A percentile compares a stretch with the other conserved stretches of the same genome.
phyloP scores from a whole-genome alignment of 2,329 filamentous ascomycete species.

The Xylariaceae sp. region DNA sequence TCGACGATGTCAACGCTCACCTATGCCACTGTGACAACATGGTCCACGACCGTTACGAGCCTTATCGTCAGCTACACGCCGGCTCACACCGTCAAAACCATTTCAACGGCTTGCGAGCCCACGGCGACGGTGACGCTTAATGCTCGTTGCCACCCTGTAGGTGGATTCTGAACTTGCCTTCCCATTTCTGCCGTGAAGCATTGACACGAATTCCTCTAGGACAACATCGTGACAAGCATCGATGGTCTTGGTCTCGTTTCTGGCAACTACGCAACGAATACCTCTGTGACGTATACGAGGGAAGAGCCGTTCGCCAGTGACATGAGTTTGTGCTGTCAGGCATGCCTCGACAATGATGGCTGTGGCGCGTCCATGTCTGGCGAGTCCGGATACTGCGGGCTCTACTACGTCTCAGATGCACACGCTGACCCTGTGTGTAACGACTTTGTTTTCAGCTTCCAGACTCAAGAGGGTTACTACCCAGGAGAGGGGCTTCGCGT shows the following conservation, averaged over 20 bases:
- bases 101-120: constrained; percentile 14
- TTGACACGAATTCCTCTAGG: constrained; percentile 2
- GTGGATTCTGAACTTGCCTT: not conserved
- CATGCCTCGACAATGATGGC: constrained; percentile 26
- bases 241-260: constrained; percentile 20
- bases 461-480: constrained; percentile 7
- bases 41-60: constrained; percentile 7
- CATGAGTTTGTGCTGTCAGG: constrained; percentile 26
- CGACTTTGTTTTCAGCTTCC: constrained; percentile 22
- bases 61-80: constrained; percentile 16
- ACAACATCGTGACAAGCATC: constrained; percentile 22
- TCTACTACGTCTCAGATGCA: constrained; percentile 18
- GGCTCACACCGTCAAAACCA: constrained; percentile 3
- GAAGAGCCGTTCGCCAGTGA: constrained; percentile 18
- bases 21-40: constrained; percentile 8
- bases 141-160: constrained; percentile 26
- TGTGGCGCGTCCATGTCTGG: constrained; percentile 23
- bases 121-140: constrained; percentile 25
- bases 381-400: constrained; percentile 14
- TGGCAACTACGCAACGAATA: constrained; percentile 17
- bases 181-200: not conserved
- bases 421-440: constrained; percentile 18
- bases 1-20: constrained; percentile 26
- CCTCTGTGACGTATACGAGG: constrained; percentile 15
- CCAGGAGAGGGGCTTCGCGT: constrained; percentile 22